Conservation (phyloP, 495 filamentous ascomycete genomes). For the Penicillium angulare region DNA sequence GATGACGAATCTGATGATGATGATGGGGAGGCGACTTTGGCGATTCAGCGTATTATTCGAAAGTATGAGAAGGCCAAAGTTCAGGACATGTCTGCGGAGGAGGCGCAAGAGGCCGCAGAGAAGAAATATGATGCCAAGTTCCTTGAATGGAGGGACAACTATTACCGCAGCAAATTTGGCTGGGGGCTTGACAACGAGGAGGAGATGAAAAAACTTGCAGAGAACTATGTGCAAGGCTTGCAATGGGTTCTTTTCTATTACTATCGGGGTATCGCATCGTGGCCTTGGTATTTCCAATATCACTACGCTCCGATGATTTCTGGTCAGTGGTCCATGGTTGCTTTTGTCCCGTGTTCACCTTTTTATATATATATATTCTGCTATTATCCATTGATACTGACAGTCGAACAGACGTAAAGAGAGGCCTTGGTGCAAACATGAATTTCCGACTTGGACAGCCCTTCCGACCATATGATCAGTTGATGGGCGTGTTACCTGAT, state of each 20-base stretch:
- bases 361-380: conserved; percentile 9
- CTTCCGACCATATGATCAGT: conserved; percentile 90
- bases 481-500: conserved; percentile 98
- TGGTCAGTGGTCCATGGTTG: conserved; percentile 42
- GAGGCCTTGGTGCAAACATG: conserved; percentile 81
- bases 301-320: conserved; percentile 98
- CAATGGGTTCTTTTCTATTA: conserved; percentile 99
- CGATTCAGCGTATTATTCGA: conserved; percentile 78
- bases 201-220: conserved; percentile 77
- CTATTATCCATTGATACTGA: too few species aligned
- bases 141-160: conserved; percentile 85
- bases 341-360: background rate
- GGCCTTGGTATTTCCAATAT: conserved; percentile 97
- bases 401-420: conserved; percentile 69
- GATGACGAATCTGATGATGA: conserved; percentile 71
- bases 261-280: conserved; percentile 93
- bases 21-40: conserved; percentile 83
- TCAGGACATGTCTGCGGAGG: conserved; percentile 73
- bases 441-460: conserved; percentile 92
- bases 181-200: conserved; percentile 83
- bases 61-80: conserved; percentile 88
- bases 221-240: conserved; percentile 96
- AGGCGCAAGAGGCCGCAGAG: conserved; percentile 73
- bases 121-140: conserved; percentile 85
- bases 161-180: conserved; percentile 86